phyloP scores from a whole-genome alignment of 805 yeast genomes.

The Suhomyces prunicola region DNA sequence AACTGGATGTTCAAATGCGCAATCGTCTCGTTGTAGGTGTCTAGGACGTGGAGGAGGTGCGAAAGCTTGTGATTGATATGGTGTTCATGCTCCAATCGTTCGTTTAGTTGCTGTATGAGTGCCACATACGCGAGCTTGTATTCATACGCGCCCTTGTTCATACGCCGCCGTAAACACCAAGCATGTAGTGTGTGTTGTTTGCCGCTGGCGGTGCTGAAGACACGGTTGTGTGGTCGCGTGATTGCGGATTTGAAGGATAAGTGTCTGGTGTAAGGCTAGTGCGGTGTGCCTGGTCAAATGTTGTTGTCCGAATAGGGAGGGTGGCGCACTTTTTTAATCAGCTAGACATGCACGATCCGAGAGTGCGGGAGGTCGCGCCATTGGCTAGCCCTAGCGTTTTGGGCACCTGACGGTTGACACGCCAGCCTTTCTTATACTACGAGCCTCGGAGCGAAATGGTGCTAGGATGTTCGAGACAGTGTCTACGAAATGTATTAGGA shows the following conservation, averaged over 20 bases:
- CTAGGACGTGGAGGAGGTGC: slow-evolving; percentile 4
- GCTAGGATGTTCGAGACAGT: background rate
- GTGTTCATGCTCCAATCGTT: slow-evolving; percentile 1
- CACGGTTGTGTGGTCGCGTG: background rate
- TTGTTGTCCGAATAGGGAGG: background rate
- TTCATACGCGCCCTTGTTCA: background rate
- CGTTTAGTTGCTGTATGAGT: slow-evolving; percentile 6
- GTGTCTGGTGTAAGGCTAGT: background rate
- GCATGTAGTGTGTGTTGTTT: background rate
- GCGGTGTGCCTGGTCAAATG: background rate
- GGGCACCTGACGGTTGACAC: no score
- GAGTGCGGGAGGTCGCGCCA: background rate
- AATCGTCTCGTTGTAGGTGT: slow-evolving; percentile 8
- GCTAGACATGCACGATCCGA: background rate
- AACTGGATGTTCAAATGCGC: slow-evolving; percentile 12
- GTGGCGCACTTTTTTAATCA: no score
- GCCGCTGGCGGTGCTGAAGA: background rate
- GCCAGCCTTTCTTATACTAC: background rate
- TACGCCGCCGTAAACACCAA: background rate
- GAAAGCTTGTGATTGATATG: slow-evolving; percentile 7
- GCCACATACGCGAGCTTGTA: slow-evolving; percentile 2
- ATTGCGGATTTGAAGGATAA: background rate
- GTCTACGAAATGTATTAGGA: no score
- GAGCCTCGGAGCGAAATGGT: background rate
- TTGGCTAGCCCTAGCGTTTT: background rate